phyloP scores from a whole-genome alignment of 306 rosid genomes.

The Fragaria nilgerrensis region DNA sequence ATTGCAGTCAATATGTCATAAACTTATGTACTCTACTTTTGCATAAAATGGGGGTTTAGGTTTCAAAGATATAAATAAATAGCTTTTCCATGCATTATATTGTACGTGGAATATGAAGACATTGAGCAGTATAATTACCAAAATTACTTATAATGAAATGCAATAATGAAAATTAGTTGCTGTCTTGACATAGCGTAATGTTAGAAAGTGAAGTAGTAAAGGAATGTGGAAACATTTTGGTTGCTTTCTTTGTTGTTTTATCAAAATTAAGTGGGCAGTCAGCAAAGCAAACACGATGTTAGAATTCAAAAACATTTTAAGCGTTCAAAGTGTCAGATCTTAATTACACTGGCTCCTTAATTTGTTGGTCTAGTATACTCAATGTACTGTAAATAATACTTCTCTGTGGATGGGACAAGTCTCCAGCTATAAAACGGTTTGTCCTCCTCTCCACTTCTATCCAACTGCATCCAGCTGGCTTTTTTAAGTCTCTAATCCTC shows the following conservation, averaged over 20 bases:
- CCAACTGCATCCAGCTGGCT: conserved; percentile 95
- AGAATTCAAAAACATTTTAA: background rate
- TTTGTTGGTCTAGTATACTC: conserved; percentile 40
- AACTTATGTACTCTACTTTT: background rate
- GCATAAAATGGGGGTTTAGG: no score
- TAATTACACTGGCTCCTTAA: conserved; percentile 31
- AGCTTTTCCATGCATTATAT: background rate
- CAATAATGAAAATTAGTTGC: background rate
- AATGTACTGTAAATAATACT: conserved; percentile 49
- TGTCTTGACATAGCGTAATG: background rate
- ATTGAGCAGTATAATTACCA: background rate
- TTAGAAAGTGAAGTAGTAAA: background rate
- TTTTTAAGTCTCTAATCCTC: conserved; percentile 65
- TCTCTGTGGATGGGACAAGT: conserved; percentile 77
- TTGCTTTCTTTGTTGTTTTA: background rate
- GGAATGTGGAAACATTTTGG: background rate
- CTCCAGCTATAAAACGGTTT: conserved; percentile 66
- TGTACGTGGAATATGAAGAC: background rate
- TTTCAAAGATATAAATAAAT: no score
- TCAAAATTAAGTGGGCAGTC: background rate
- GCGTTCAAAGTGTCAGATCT: background rate
- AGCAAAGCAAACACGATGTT: background rate
- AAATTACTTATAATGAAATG: background rate
- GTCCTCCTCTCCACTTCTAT: conserved; percentile 68
- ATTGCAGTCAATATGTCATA: background rate